phyloP scores from a whole-genome alignment of 208 protist species.

The Leishmania major region DNA sequence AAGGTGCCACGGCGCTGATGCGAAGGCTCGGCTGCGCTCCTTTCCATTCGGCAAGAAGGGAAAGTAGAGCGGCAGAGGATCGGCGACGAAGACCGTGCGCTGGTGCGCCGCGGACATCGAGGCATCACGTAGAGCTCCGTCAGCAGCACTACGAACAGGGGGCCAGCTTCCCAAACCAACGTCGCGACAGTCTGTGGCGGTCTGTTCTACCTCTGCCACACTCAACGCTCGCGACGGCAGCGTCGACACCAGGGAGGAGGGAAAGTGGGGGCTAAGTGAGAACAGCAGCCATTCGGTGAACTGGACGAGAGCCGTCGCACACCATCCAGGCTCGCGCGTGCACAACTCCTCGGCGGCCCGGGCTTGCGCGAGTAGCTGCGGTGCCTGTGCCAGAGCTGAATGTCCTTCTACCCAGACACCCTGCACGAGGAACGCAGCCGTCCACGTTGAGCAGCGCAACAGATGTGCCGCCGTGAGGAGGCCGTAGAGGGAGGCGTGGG shows the following conservation, averaged over 20 bases:
- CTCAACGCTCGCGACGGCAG: constrained; percentile 11
- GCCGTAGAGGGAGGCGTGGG: constrained; percentile 14
- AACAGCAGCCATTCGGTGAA: no score
- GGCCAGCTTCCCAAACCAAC: not conserved
- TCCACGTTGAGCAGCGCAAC: constrained; percentile 40
- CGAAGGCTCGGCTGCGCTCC: not conserved
- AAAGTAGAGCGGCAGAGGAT: constrained; percentile 25
- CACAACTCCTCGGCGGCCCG: constrained; percentile 16
- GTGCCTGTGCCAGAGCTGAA: not conserved
- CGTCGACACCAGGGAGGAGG: not conserved
- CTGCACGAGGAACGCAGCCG: constrained; percentile 10
- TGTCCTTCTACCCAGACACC: not conserved
- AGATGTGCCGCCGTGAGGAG: constrained; percentile 42
- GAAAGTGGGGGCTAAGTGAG: not conserved
- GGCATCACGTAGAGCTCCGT: not conserved
- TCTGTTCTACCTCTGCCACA: not conserved
- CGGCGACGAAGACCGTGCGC: not conserved
- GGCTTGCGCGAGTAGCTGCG: not conserved
- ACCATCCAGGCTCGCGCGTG: constrained; percentile 34
- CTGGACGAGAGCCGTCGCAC: constrained; percentile 29
- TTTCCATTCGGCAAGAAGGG: constrained; percentile 2
- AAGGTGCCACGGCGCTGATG: not conserved
- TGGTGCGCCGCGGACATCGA: not conserved
- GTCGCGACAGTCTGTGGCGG: not conserved
- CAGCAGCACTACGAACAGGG: not conserved